Evolutionary conservation across 164 flowering plant genomes (phyloP).

Genomic region (Kingdonia uniflora): DNA sequence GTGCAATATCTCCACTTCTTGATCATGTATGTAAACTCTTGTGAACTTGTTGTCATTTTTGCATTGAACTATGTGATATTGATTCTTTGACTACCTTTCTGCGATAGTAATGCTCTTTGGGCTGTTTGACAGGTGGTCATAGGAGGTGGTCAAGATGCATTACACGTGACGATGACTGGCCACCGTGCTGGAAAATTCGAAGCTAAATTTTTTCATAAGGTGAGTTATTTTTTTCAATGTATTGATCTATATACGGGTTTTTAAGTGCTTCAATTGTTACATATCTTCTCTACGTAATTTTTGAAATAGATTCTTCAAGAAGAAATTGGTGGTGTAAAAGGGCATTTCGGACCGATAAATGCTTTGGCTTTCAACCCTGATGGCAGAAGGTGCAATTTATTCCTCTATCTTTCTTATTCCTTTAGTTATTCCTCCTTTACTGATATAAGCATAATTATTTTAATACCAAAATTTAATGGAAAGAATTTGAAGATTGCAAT

Average conservation of each 20-base stretch:
- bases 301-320: slow-evolving; percentile 56
- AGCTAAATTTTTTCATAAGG: slow-evolving; percentile 91
- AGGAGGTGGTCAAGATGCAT: slow-evolving; percentile 98
- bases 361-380: slow-evolving; percentile 93
- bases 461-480: not conserved
- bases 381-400: slow-evolving; percentile 56
- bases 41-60: not conserved
- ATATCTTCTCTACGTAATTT: not conserved
- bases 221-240: slow-evolving; percentile 9
- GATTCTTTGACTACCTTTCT: not conserved
- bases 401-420: not conserved
- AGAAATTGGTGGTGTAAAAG: slow-evolving; percentile 94
- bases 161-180: slow-evolving; percentile 79
- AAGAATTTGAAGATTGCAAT: not conserved
- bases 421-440: not conserved
- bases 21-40: slow-evolving; percentile 49
- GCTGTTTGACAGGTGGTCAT: slow-evolving; percentile 58
- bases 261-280: no score
- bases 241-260: no score
- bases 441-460: not conserved
- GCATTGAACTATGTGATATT: not conserved
- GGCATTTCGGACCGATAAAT: slow-evolving; percentile 96
- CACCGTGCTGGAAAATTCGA: slow-evolving; percentile 98
- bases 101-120: not conserved
- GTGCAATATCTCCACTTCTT: slow-evolving; percentile 86